phyloP scores from a whole-genome alignment of 495 filamentous ascomycete genomes.

The Penicillium bialowiezense region DNA sequence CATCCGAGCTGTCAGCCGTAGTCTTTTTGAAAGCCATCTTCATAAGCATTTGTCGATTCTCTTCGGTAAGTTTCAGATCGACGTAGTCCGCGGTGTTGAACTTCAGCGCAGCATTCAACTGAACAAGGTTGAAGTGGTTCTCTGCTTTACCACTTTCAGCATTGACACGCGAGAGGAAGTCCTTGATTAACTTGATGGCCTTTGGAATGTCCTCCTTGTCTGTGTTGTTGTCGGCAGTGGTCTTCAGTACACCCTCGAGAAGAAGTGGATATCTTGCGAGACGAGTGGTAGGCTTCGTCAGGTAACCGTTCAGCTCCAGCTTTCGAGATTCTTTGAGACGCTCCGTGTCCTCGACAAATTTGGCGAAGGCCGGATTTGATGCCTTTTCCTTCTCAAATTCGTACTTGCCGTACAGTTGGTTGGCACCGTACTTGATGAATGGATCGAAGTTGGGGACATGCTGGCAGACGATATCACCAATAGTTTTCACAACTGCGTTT shows the following conservation, averaged over 20 bases:
- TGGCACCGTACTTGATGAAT: slow-evolving; percentile 95
- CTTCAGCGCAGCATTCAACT: slow-evolving; percentile 83
- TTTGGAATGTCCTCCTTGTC: slow-evolving; percentile 90
- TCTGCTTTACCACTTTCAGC: slow-evolving; percentile 94
- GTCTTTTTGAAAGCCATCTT: slow-evolving; percentile 92
- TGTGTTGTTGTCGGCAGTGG: slow-evolving; percentile 79
- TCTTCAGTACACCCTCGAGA: slow-evolving; percentile 86
- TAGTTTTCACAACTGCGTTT: slow-evolving; percentile 77
- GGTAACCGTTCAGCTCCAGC: slow-evolving; percentile 94
- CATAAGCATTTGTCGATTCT: slow-evolving; percentile 85
- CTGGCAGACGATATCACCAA: slow-evolving; percentile 93
- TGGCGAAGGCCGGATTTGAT: slow-evolving; percentile 78
- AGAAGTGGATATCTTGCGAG: slow-evolving; percentile 92
- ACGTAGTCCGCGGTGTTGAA: slow-evolving; percentile 85
- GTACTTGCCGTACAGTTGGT: slow-evolving; percentile 93
- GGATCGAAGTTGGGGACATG: slow-evolving; percentile 90
- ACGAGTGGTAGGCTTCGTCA: slow-evolving; percentile 97
- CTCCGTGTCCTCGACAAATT: slow-evolving; percentile 96
- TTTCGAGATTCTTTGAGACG: slow-evolving; percentile 94
- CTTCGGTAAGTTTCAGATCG: slow-evolving; percentile 92
- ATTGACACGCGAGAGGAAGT: slow-evolving; percentile 85
- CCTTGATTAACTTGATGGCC: slow-evolving; percentile 79
- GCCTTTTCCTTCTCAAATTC: slow-evolving; percentile 97
- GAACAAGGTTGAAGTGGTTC: slow-evolving; percentile 94
- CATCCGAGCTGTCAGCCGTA: slow-evolving; percentile 80